Percentiles rank a stretch among this genome's conserved stretches.
Evolutionary conservation across 306 rosid species (phyloP).

Genomic region (Citrullus colocynthis): DNA sequence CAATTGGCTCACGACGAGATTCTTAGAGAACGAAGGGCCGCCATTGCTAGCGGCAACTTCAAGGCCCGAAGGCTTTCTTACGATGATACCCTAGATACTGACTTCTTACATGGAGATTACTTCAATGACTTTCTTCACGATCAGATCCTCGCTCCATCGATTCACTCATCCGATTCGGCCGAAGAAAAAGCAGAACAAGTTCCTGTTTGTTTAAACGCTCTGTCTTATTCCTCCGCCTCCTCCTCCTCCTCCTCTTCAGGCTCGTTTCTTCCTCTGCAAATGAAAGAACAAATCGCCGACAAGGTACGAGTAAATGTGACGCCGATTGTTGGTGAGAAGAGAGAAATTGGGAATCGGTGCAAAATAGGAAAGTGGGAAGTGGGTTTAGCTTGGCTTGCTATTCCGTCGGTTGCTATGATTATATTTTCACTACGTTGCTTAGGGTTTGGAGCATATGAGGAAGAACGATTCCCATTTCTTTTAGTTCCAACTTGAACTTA

Average conservation of each 20-base stretch:
- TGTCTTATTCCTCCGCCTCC: background rate
- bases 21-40: background rate
- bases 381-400: background rate
- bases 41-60: background rate
- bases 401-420: background rate
- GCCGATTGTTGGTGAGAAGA: background rate
- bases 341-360: background rate
- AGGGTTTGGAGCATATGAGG: background rate
- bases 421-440: background rate
- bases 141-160: background rate
- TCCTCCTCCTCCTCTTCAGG: background rate
- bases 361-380: background rate
- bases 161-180: background rate
- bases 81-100: background rate
- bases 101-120: background rate
- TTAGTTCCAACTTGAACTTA: constrained; percentile 1
- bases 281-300: background rate
- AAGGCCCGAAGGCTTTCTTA: background rate
- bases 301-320: background rate
- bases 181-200: background rate
- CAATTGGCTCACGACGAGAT: background rate
- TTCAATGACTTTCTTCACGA: background rate
- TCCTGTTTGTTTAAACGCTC: background rate
- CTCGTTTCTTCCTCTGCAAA: background rate
- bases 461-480: background rate